Conservation (phyloP, 352 stramenopile genomes). For the Pythium brachiatum region DNA sequence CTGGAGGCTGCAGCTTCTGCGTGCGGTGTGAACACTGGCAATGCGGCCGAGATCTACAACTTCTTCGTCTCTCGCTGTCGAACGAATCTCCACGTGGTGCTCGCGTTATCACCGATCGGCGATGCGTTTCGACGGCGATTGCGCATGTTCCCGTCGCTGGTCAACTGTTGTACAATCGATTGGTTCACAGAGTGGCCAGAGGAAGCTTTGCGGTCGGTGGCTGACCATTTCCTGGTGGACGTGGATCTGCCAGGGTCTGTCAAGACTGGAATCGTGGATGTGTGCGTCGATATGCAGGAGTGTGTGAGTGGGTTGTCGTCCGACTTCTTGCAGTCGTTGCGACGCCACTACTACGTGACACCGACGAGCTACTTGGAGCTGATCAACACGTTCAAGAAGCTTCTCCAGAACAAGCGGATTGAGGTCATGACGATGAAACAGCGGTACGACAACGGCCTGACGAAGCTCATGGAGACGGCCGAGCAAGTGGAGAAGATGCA, state of each 20-base stretch:
- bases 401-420: conserved; percentile 88
- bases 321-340: conserved; percentile 84
- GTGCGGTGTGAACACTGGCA: conserved; percentile 69
- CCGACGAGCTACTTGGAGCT: conserved; percentile 95
- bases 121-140: conserved; percentile 92
- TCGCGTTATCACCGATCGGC: conserved; percentile 92
- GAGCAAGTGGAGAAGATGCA: conserved; percentile 95
- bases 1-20: conserved; percentile 59
- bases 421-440: conserved; percentile 91
- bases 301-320: conserved; percentile 80
- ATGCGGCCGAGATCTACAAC: conserved; percentile 77
- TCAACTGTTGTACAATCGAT: conserved; percentile 97
- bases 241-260: conserved; percentile 76
- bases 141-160: conserved; percentile 95
- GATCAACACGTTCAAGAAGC: conserved; percentile 94
- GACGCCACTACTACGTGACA: conserved; percentile 95
- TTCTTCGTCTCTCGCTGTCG: conserved; percentile 91
- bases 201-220: conserved; percentile 92
- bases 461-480: conserved; percentile 92
- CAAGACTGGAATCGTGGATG: conserved; percentile 89
- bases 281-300: conserved; percentile 95
- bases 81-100: conserved; percentile 93
- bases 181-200: conserved; percentile 96
- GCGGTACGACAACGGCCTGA: conserved; percentile 91
- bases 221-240: conserved; percentile 89